phyloP scores from a whole-genome alignment of 805 yeast species.

The Spathaspora boniae region DNA sequence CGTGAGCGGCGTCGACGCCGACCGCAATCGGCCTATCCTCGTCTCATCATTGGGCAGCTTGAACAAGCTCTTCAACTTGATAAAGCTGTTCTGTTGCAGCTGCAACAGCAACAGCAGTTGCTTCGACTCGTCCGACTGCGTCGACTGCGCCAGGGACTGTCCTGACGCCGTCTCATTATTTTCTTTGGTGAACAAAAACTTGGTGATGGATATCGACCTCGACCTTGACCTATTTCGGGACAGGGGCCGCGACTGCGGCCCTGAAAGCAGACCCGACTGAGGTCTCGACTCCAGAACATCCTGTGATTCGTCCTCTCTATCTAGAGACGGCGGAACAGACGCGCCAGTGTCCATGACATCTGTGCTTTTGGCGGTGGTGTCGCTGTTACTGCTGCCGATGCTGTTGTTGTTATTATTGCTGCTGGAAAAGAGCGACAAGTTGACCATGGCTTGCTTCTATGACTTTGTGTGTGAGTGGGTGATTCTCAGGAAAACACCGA shows the following conservation, averaged over 20 bases:
- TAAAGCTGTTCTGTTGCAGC: background rate
- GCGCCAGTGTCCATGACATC: background rate
- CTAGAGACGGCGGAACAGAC: background rate
- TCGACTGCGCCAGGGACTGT: background rate
- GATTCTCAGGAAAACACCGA: no score
- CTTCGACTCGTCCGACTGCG: background rate
- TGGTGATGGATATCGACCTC: slow-evolving; percentile 26
- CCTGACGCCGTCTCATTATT: background rate
- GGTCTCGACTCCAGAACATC: background rate
- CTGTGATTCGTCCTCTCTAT: background rate
- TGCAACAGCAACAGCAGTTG: background rate
- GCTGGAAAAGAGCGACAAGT: background rate
- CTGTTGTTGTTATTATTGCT: slow-evolving; percentile 1
- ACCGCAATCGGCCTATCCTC: background rate
- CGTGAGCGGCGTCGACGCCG: slow-evolving; percentile 1
- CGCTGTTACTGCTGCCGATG: background rate
- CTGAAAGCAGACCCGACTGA: background rate
- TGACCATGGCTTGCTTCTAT: slow-evolving; percentile 1
- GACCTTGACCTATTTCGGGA: slow-evolving; percentile 11
- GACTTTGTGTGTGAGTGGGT: no score
- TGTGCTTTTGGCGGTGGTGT: background rate
- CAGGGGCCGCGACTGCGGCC: slow-evolving; percentile 4
- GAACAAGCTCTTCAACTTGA: background rate
- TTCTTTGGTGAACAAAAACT: slow-evolving; percentile 24
- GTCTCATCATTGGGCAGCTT: background rate